Conservation (phyloP, 129 eudicot species). For the Flaveria ramosissima region DNA sequence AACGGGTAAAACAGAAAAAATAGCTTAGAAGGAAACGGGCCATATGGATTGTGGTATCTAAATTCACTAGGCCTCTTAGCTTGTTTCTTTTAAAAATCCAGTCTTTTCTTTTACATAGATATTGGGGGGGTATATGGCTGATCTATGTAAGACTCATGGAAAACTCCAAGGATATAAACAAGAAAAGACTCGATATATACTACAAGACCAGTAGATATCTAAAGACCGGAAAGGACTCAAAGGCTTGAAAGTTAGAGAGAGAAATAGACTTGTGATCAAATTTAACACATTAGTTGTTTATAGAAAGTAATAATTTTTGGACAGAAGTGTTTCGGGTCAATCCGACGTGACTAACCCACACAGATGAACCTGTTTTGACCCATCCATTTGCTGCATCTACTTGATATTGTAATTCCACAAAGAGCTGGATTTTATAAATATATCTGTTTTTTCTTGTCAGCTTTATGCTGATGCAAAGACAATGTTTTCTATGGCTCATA, state of each 20-base stretch:
- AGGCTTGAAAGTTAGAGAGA: too few relatives aligned
- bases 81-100: not conserved
- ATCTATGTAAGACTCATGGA: too few relatives aligned
- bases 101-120: too few relatives aligned
- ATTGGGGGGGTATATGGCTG: too few relatives aligned
- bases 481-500: constrained; percentile 57
- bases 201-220: too few relatives aligned
- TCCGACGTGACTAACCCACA: not conserved
- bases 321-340: not conserved
- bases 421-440: not conserved
- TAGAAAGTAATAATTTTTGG: not conserved
- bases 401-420: constrained; percentile 1
- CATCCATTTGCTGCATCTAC: not conserved
- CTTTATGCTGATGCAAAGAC: constrained; percentile 57
- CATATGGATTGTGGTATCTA: not conserved
- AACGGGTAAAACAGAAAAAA: not conserved
- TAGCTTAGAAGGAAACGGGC: not conserved
- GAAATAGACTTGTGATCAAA: not conserved
- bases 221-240: too few relatives aligned
- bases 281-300: not conserved
- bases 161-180: too few relatives aligned
- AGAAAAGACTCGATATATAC: too few relatives aligned
- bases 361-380: not conserved
- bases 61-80: not conserved
- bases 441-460: constrained; percentile 32